Evolutionary conservation across 163 green algal species (phyloP).

Genomic region (Chlorella variabilis): DNA sequence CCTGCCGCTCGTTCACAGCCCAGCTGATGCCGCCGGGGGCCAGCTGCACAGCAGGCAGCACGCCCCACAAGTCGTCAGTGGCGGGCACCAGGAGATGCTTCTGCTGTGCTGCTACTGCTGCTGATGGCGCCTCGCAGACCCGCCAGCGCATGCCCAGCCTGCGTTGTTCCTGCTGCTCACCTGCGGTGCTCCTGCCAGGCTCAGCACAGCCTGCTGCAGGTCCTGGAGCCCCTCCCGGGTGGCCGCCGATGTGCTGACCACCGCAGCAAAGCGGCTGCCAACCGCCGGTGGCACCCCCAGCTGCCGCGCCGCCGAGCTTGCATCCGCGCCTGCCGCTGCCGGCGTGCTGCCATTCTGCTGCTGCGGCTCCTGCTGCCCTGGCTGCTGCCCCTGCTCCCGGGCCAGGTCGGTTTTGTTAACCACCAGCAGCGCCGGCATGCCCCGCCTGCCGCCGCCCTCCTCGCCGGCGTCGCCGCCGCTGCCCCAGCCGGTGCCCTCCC

Average conservation of each 20-base stretch:
- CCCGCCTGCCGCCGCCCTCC: not conserved
- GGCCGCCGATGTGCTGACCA: constrained; percentile 74
- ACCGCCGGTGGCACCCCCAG: constrained; percentile 17
- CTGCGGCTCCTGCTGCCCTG: not conserved
- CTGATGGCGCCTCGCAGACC: too few relatives aligned
- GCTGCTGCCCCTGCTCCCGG: not conserved
- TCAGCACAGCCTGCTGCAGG: constrained; percentile 72
- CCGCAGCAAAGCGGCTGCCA: constrained; percentile 13
- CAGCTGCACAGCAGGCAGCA: constrained; percentile 43
- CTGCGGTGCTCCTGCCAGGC: constrained; percentile 62
- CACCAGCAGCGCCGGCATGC: constrained; percentile 71
- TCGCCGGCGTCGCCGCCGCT: not conserved
- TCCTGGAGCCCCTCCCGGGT: constrained; percentile 70
- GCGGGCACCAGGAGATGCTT: too few relatives aligned
- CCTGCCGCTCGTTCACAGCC: constrained; percentile 92
- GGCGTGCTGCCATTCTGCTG: not conserved
- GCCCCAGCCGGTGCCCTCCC: not conserved
- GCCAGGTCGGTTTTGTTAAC: constrained; percentile 87
- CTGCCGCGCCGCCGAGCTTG: constrained; percentile 13
- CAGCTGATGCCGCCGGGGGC: constrained; percentile 79
- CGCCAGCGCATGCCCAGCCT: too few relatives aligned
- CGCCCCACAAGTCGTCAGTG: not conserved
- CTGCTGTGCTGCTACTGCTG: too few relatives aligned
- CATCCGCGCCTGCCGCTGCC: not conserved
- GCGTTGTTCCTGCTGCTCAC: too few relatives aligned